Evolutionary conservation across 1,284 basidiomycete species (phyloP), one percentile per base, ranked within the genome.

Genomic region (Erythrobasidium hasegawianum): DNA sequence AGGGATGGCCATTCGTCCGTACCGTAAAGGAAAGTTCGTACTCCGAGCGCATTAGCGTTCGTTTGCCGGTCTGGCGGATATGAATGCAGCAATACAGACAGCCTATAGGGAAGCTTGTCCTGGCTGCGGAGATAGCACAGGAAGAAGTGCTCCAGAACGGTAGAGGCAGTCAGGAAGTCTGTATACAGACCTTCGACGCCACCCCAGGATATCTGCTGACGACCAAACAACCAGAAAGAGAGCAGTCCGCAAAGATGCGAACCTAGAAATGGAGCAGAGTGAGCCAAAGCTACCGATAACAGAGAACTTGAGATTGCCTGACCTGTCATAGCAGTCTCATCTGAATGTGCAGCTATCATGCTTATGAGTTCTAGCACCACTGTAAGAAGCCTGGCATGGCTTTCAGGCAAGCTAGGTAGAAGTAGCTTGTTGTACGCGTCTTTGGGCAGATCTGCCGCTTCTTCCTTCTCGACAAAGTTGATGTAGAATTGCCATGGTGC

Each of bases 141-240:
- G 33, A 68, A 68, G 26, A 68, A 13, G 38, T 68, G 59, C 16
- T 68, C 67, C 22, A 68, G 39, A 7, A 45, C 62, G 5, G 29
- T 13, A 1, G 67, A 40, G 33, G 61, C 55, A 22, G 43, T 26
- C n/a, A 52, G 47, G 29, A 57, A 68, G 22, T 64, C 67, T 11
- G 24, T 18, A 20, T 64, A 62, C 26, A 68, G 22, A 20, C 41
- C 47, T 18, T n/a, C 22, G 49, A 52, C 55, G 29, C 45, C n/a
- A 14, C 11, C 38, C 38, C 24, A 43, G n/a, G 10, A 3, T 2
- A 14, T 9, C 22, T 54, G 60, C 18, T 59, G 55, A 13, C 56
- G 40, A 24, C 54, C 55, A 26, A 68, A 57, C n/a, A 68, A 33
- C 67, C 67, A 68, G 33, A 64, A 68, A 0, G 54, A 60, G n/a